Evolutionary conservation across 306 rosid genomes (phyloP).

Genomic region (Gastrolobium villosum): DNA sequence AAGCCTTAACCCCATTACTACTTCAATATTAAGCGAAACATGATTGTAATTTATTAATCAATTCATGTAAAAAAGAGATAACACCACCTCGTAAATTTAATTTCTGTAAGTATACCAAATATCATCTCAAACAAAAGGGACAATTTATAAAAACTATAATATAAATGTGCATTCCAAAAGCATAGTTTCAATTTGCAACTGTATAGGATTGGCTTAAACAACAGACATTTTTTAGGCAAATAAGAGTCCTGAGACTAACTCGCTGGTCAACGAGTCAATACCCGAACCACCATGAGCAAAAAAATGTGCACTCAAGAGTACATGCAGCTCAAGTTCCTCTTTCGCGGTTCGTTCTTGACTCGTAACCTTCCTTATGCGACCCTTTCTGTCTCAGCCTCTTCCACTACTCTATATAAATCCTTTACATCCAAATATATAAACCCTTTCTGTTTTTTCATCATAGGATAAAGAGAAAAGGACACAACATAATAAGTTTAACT

Average conservation of each 20-base stretch:
- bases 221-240: constrained; percentile 18
- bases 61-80: too few species aligned
- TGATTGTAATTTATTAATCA: too few species aligned
- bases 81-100: too few species aligned
- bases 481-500: constrained; percentile 6
- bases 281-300: constrained; percentile 83
- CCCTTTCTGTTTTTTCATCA: neutral
- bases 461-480: neutral
- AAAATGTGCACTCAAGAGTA: neutral
- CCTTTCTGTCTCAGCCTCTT: constrained; percentile 25
- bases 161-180: constrained; percentile 24
- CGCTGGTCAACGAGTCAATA: constrained; percentile 89
- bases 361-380: constrained; percentile 61
- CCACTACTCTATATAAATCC: constrained; percentile 37
- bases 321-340: constrained; percentile 16
- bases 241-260: constrained; percentile 41
- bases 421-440: constrained; percentile 42
- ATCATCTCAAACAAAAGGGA: neutral
- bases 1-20: too few species aligned
- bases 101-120: too few species aligned
- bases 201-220: neutral
- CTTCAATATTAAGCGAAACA: too few species aligned
- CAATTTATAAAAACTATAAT: neutral
- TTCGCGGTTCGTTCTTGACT: constrained; percentile 99
- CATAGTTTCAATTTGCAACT: constrained; percentile 22